A percentile compares a stretch with the other conserved stretches of the same genome.
These are phyloP conservation scores for Boletus sp. DNA, from an alignment of 768 basidiomycete species.

Conservation along the genomic window DNA sequence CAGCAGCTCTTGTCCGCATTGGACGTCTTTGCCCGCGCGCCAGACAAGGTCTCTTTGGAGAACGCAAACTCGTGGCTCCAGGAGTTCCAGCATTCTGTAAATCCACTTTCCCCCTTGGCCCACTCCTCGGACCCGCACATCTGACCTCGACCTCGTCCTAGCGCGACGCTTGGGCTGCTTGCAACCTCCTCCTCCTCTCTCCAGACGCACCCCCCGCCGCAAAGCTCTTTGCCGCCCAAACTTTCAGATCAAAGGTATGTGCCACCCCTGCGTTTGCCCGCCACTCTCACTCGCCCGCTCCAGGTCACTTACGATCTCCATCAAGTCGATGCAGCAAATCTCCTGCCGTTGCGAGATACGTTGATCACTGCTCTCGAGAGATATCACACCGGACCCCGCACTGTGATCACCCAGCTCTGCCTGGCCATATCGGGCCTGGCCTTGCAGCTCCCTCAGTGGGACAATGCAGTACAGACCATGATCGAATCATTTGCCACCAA, in stretches of 20 bases:
- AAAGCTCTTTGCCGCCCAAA: slow-evolving; percentile 94
- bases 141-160: slow-evolving; percentile 70
- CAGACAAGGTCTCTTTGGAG: slow-evolving; percentile 81
- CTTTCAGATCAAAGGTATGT: slow-evolving; percentile 89
- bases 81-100: slow-evolving; percentile 99
- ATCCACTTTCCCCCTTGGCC: slow-evolving; percentile 72
- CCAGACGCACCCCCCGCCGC: slow-evolving; percentile 76
- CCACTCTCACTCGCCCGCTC: slow-evolving; percentile 33
- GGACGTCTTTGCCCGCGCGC: slow-evolving; percentile 75
- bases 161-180: slow-evolving; percentile 96
- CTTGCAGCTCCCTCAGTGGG: slow-evolving; percentile 85
- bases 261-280: slow-evolving; percentile 1
- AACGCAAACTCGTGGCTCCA: slow-evolving; percentile 93
- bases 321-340: slow-evolving; percentile 74
- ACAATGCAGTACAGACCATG: slow-evolving; percentile 74
- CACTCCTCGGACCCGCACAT: slow-evolving; percentile 47
- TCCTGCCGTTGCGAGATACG: slow-evolving; percentile 83
- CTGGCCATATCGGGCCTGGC: slow-evolving; percentile 89
- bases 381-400: slow-evolving; percentile 75
- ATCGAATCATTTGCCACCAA: slow-evolving; percentile 84
- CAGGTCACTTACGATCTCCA: slow-evolving; percentile 95
- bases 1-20: slow-evolving; percentile 74
- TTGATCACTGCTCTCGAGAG: slow-evolving; percentile 71
- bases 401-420: slow-evolving; percentile 86
- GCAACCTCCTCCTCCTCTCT: slow-evolving; percentile 85